Base-by-base conservation (phyloP, 371 early-diverging fungal genomes). In the Rhizopus microsporus region DNA sequence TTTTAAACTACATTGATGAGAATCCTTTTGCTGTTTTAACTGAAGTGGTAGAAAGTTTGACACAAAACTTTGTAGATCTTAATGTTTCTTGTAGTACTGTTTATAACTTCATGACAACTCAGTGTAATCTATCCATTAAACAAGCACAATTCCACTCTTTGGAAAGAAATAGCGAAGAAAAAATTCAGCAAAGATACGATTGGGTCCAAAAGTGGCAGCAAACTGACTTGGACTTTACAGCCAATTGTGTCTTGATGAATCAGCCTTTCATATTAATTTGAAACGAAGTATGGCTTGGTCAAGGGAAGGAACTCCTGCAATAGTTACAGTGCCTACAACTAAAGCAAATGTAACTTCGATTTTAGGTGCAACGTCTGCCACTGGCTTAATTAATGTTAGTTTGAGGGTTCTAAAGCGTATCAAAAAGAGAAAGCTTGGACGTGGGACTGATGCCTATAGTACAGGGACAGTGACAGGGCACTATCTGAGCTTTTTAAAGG, bases 61-160 rank as follows among this genome's bases (percentile, higher is more conserved):
- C 3, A 3, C 53, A 52, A 39, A 37, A 52, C 17, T 52, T 52
- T 52, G 38, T 30, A 40, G 38, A 52, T 52, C 53, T 52, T 34
- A 44, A 38, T 17, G 48, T 56, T 46, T 48, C 47, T 47, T 48
- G 53, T 42, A 53, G 56, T 37, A 56, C 48, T 44, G 45, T 54
- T 54, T 44, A 54, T 34, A 45, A 57, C 58, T 51, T 57, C 51
- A 60, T 60, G 60, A 60, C 61, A 60, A 54, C 55, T 42, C 40
- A 50, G 43, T 50, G 61, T 34, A 55, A 60, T 50, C 51, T 54
- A 35, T 60, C 45, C 42, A 54, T 60, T 60, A 54, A 60, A 23
- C 61, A 60, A 34, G 61, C 51, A 51, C 51, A 59, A 44, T 59
- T 59, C 52, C 56, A 56, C 16, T 47, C 47, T 47, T n/a, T 52